phyloP scores from a whole-genome alignment of 768 basidiomycete genomes.

The Rubroboletus satanas region DNA sequence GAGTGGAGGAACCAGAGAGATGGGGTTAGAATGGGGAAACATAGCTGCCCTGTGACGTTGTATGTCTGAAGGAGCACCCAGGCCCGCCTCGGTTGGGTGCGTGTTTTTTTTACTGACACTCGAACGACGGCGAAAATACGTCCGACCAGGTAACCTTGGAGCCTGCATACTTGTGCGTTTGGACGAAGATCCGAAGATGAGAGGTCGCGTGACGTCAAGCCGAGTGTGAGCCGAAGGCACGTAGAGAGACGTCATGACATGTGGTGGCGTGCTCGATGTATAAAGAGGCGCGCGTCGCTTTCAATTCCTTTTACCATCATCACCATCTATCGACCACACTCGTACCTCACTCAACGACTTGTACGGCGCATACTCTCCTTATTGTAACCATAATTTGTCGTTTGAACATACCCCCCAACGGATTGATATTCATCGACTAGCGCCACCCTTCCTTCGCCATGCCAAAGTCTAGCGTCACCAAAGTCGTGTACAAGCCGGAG shows the following conservation, averaged over 20 bases:
- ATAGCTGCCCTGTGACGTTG: slow-evolving; percentile 17
- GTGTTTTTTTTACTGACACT: not conserved
- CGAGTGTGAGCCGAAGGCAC: slow-evolving; percentile 10
- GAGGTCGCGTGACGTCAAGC: slow-evolving; percentile 30
- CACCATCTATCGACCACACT: slow-evolving; percentile 6
- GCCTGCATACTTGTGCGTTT: not conserved
- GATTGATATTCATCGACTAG: slow-evolving; percentile 1
- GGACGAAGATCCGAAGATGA: not conserved
- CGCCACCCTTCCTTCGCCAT: slow-evolving; percentile 24
- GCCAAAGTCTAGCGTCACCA: slow-evolving; percentile 46
- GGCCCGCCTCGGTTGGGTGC: not conserved
- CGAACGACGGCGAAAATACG: not conserved
- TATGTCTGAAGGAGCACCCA: not conserved
- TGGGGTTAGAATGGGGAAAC: slow-evolving; percentile 25
- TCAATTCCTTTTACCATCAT: not conserved
- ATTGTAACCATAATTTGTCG: slow-evolving; percentile 12
- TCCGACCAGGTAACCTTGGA: not conserved
- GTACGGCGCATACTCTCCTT: slow-evolving; percentile 3
- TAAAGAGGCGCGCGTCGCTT: slow-evolving; percentile 22
- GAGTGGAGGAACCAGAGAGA: slow-evolving; percentile 10
- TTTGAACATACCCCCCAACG: slow-evolving; percentile 13
- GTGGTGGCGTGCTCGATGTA: slow-evolving; percentile 22
- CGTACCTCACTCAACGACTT: not conserved
- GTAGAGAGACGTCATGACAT: slow-evolving; percentile 18
- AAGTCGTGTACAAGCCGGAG: slow-evolving; percentile 80